These are phyloP conservation scores for Aphanomyces invadans DNA, from an alignment of 352 stramenopile genomes.

Conservation along the genomic window DNA sequence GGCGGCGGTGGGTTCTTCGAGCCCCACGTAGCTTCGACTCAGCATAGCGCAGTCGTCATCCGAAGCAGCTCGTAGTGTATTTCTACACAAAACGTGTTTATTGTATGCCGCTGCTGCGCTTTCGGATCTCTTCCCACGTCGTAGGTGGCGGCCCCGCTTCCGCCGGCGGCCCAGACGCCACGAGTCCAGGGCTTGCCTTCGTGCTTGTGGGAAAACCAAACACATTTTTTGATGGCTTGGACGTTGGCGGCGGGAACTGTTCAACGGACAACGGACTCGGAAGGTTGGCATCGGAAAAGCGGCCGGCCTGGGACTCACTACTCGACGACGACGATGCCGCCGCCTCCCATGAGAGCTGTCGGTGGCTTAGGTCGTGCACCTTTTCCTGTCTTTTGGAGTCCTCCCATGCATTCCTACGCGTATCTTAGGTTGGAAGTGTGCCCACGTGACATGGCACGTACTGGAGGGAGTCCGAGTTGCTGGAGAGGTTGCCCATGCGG, in stretches of 20 bases:
- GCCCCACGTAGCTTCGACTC: not conserved
- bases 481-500: conserved; percentile 17
- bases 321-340: not conserved
- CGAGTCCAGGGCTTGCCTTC: conserved; percentile 50
- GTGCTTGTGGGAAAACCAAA: conserved; percentile 27
- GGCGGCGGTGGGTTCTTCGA: conserved; percentile 14
- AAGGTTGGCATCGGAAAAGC: not conserved
- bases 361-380: not conserved
- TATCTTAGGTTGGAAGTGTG: no score
- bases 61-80: conserved; percentile 15
- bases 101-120: conserved; percentile 35
- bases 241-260: not conserved
- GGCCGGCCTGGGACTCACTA: not conserved
- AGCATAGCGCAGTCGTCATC: no score
- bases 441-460: no score
- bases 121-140: conserved; percentile 72
- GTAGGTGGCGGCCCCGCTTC: conserved; percentile 36
- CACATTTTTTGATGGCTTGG: conserved; percentile 14
- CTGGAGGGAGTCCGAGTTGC: conserved; percentile 12
- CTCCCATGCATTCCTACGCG: conserved; percentile 20
- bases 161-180: conserved; percentile 21
- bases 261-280: not conserved
- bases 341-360: not conserved
- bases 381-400: conserved; percentile 14
- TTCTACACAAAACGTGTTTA: no score